These are phyloP conservation scores for Ceratobasidium theobromae DNA, from an alignment of 1,284 basidiomycete species.

Conservation along the genomic window DNA sequence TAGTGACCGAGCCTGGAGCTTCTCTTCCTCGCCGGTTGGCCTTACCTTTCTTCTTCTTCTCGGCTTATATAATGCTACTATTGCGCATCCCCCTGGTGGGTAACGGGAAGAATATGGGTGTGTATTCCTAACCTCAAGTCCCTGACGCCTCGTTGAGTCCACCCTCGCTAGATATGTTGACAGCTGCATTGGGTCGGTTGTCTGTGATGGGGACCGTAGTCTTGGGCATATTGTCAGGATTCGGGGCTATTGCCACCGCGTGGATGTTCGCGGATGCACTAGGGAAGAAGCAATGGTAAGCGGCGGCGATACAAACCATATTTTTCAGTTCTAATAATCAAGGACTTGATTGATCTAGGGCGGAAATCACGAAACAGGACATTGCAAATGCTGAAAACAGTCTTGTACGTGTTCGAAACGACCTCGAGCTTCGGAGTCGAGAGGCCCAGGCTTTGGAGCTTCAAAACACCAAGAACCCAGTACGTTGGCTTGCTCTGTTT, in stretches of 20 bases:
- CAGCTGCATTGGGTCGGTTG: constrained; percentile 58
- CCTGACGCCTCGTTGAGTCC: neutral
- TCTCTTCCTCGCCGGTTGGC: constrained; percentile 22
- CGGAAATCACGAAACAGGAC: constrained; percentile 52
- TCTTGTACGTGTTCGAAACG: constrained; percentile 54
- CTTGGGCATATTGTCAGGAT: constrained; percentile 70
- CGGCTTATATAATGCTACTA: constrained; percentile 8
- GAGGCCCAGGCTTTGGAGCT: constrained; percentile 42
- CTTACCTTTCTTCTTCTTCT: constrained; percentile 23
- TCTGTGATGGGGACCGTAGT: constrained; percentile 72
- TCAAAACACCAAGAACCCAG: constrained; percentile 16
- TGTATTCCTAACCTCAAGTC: neutral
- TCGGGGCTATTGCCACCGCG: constrained; percentile 60
- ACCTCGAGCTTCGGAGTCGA: constrained; percentile 48
- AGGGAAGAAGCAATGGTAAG: constrained; percentile 53
- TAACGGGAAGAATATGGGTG: neutral
- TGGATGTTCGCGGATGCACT: constrained; percentile 33
- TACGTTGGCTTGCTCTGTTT: neutral
- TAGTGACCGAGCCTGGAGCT: neutral
- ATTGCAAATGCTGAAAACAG: constrained; percentile 54
- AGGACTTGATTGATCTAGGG: constrained; percentile 38
- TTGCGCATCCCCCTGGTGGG: constrained; percentile 18
- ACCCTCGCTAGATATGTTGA: constrained; percentile 47
- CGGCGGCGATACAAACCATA: constrained; percentile 32
- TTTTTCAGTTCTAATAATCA: neutral